Evolutionary conservation across 1,284 basidiomycete genomes (phyloP).

Genomic region (Trichosporon ovoides): DNA sequence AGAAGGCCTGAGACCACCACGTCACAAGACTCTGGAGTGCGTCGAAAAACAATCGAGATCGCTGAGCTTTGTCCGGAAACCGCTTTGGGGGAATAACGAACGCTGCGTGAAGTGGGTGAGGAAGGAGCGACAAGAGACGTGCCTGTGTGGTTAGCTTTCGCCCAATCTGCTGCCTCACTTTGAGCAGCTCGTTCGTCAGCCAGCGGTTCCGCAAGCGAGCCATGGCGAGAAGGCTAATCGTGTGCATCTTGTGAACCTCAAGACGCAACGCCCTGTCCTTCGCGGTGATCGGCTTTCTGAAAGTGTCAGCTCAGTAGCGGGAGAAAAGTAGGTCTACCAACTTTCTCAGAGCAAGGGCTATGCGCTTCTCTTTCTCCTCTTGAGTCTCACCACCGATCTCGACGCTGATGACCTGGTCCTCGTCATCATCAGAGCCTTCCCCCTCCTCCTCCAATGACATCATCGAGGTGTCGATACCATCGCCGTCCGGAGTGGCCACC

Average conservation of each 20-base stretch:
- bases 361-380: slow-evolving; percentile 39
- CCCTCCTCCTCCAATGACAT: slow-evolving; percentile 9
- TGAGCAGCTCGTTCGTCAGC: slow-evolving; percentile 75
- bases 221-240: slow-evolving; percentile 69
- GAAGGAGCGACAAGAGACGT: slow-evolving; percentile 75
- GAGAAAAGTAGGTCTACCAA: slow-evolving; percentile 19
- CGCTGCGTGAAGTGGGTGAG: slow-evolving; percentile 67
- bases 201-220: slow-evolving; percentile 73
- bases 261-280: slow-evolving; percentile 66
- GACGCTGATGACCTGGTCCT: slow-evolving; percentile 35
- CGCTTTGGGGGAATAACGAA: slow-evolving; percentile 80
- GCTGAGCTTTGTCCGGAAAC: slow-evolving; percentile 68
- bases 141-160: slow-evolving; percentile 31
- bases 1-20: slow-evolving; percentile 72
- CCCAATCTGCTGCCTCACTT: slow-evolving; percentile 53
- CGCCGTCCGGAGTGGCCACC: neutral
- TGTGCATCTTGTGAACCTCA: slow-evolving; percentile 80
- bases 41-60: slow-evolving; percentile 77
- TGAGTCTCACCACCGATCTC: slow-evolving; percentile 43
- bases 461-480: slow-evolving; percentile 1
- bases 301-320: neutral
- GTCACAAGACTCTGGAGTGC: slow-evolving; percentile 66
- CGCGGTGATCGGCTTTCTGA: slow-evolving; percentile 47
- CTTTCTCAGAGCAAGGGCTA: slow-evolving; percentile 40
- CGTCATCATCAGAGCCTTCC: slow-evolving; percentile 24